Percentiles rank a stretch among this genome's conserved stretches.
Conservation (phyloP, 73 alveolate species). For the Paramecium sonneborni region DNA sequence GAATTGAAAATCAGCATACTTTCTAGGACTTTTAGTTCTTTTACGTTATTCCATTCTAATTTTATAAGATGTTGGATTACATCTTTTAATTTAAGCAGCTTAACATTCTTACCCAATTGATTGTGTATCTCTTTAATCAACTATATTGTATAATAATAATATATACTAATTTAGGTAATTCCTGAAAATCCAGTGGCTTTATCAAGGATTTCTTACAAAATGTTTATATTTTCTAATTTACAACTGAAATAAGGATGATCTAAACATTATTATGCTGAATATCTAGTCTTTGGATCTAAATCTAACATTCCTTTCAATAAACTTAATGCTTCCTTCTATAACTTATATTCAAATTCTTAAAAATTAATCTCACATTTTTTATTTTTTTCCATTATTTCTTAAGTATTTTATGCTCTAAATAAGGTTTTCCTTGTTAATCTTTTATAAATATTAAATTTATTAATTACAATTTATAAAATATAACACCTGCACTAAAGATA, state of each 20-base stretch:
- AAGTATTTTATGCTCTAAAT: constrained; percentile 34
- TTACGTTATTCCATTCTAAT: background rate
- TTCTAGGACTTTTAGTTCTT: constrained; percentile 48
- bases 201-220: constrained; percentile 7
- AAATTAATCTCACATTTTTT: background rate
- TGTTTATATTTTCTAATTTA: background rate
- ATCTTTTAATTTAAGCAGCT: constrained; percentile 25
- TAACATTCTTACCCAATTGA: constrained; percentile 7
- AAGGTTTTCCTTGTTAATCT: constrained; percentile 37
- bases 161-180: background rate
- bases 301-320: background rate
- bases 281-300: constrained; percentile 19
- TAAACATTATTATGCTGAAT: background rate
- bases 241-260: constrained; percentile 26
- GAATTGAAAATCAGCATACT: constrained; percentile 20
- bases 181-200: constrained; percentile 43
- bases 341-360: constrained; percentile 16
- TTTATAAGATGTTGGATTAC: constrained; percentile 22
- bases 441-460: too few relatives aligned
- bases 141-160: background rate
- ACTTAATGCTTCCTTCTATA: background rate
- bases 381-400: constrained; percentile 28
- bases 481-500: constrained; percentile 54
- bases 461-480: constrained; percentile 28
- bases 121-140: background rate